Percentiles rank a stretch among this genome's conserved stretches.
Conservation (phyloP, 768 basidiomycete species). For the Mycena rosella region DNA sequence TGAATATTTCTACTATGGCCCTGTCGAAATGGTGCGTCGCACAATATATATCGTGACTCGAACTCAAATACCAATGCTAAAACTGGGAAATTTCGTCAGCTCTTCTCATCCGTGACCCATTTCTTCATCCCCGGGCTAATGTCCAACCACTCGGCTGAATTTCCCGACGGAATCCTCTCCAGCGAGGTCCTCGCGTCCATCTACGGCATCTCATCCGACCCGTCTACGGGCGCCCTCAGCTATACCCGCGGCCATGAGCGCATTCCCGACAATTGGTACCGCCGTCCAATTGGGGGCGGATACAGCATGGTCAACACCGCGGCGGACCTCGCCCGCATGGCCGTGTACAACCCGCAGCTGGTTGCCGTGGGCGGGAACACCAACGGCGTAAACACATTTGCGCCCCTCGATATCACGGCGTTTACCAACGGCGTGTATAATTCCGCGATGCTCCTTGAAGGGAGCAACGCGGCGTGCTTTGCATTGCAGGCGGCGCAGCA, state of each 20-base stretch:
- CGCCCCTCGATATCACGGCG: background rate
- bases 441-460: background rate
- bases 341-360: slow-evolving; percentile 2
- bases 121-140: background rate
- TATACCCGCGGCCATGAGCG: slow-evolving; percentile 13
- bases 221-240: background rate
- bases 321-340: background rate
- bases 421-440: slow-evolving; percentile 9
- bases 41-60: too few relatives aligned
- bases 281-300: background rate
- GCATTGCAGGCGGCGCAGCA: slow-evolving; percentile 3
- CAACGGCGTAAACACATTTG: slow-evolving; percentile 2
- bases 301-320: background rate
- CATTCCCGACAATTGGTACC: slow-evolving; percentile 25
- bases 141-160: slow-evolving; percentile 18
- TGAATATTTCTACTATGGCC: slow-evolving; percentile 20
- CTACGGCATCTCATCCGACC: background rate
- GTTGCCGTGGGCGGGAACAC: slow-evolving; percentile 20
- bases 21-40: slow-evolving; percentile 19
- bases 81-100: slow-evolving; percentile 3
- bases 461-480: slow-evolving; percentile 16
- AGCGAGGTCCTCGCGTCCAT: slow-evolving; percentile 9
- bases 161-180: slow-evolving; percentile 5
- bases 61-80: too few relatives aligned
- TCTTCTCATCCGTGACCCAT: background rate